Conservation (phyloP, 1,284 basidiomycete species). For the Puccinia coronata region DNA sequence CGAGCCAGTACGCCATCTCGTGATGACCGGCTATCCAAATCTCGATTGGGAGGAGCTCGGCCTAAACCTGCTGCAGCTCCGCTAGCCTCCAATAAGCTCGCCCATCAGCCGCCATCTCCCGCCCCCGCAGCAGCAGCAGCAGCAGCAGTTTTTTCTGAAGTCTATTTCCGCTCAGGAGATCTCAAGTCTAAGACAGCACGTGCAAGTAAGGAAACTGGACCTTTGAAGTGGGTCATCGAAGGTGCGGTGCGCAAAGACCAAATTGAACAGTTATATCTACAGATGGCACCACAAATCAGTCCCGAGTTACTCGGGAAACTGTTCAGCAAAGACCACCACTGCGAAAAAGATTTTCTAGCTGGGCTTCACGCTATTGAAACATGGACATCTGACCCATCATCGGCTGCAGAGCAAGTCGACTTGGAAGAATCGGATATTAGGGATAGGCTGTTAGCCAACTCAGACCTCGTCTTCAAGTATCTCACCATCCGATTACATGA, state of each 20-base stretch:
- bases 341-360: conserved; percentile 85
- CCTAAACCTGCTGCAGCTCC: conserved; percentile 55
- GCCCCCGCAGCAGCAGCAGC: too few relatives aligned
- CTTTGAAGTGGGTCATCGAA: conserved; percentile 62
- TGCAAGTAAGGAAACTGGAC: conserved; percentile 72
- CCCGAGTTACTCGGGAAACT: conserved; percentile 75
- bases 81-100: conserved; percentile 55
- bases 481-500: conserved; percentile 85
- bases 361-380: conserved; percentile 75
- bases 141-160: conserved; percentile 57
- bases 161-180: conserved; percentile 72
- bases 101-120: conserved; percentile 54
- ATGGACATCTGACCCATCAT: conserved; percentile 67
- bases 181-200: conserved; percentile 73
- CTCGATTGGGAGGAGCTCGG: conserved; percentile 52
- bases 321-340: conserved; percentile 94
- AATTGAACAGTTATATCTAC: conserved; percentile 78
- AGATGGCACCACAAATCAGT: conserved; percentile 83
- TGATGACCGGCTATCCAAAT: conserved; percentile 55
- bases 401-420: conserved; percentile 67
- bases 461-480: conserved; percentile 92
- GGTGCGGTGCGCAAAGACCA: conserved; percentile 86
- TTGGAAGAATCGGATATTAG: conserved; percentile 65
- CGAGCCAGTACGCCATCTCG: conserved; percentile 57
- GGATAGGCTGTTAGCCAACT: conserved; percentile 79